Evolutionary conservation across 2,329 filamentous ascomycete species (phyloP), one percentile per base, ranked within the genome.

Genomic region (Paramyrothecium sp.): DNA sequence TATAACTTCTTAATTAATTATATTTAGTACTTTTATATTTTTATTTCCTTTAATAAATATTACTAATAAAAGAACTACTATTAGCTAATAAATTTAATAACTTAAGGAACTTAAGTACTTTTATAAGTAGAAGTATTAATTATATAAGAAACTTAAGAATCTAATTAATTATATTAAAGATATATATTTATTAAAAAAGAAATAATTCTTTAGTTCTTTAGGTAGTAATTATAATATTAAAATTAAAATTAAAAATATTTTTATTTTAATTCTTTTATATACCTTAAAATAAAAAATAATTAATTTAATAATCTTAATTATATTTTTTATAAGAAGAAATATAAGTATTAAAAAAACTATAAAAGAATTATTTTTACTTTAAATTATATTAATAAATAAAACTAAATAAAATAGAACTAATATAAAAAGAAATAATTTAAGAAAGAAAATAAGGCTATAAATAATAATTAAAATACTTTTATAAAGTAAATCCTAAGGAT

Each of bases 211-310:
- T 7, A 38, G 46, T 23, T 47, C 12, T 41, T 47, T 38, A 38
- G 47, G 20, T 47, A 53, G 33, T 53, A 51, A 56, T 46, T 46
- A 56, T 51, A 51, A 52, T 50, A 33, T 8, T 55, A 55, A 51
- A 20, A 55, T 23, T 55, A 55, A 50, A 50, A 26, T 23, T 12
- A 51, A 55, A 38, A 50, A 30, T 55, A 55, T 49, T 50, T 48
- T n/a, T 51, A 21, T 46, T 54, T 54, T 47, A 19, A 51, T 51
- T 49, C 12, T 33, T 30, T 11, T 51, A 30, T 13, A 12, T 12
- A 11, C 26, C 49, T 47, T 23, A 50, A 38, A 17, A 51, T 20
- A 33, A 13, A 17, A 51, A 55, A 50, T 47, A 47, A 54, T 55
- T 48, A 33, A 51, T 12, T 51, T 50, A 51, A 22, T 8, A 19